Evolutionary conservation across 495 filamentous ascomycete genomes (phyloP), one percentile per base, ranked within the genome.

Genomic region (Aspergillus incahuasiensis): DNA sequence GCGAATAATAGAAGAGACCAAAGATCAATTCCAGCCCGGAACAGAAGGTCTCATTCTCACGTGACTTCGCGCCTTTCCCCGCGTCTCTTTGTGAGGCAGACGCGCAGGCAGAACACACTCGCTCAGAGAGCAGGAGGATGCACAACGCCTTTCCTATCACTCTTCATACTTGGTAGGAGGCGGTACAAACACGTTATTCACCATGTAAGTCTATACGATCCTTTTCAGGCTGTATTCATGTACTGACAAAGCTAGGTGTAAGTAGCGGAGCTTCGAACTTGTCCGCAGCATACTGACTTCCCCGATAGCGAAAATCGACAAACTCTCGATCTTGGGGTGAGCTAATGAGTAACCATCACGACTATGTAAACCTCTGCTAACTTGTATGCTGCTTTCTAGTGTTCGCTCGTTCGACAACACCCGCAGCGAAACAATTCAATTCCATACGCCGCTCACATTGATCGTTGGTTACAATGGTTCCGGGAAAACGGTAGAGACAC

Each of bases 381-480:
- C 24, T 18, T 6, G 9, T 7, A 15, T 24, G 40, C 1, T 15
- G 39, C 13, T 60, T 8, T 55, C 15, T 57, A 90, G 94, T 65
- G 80, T 98, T 61, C 91, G 94, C 56, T 97, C 92, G 51, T 98
- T 98, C 71, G 88, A 89, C 71, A 87, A 89, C 63, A 78, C 74
- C 21, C 74, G 79, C 48, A 83, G 77, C 52, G 85, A 96, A 74
- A 87, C 81, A n/a, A 96, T 98, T 22, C 80, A 88, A 52, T 97
- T 98, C 68, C 79, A 91, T 50, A 86, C 89, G 6, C 94, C 94
- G 15, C 77, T 98, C 30, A 98, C 94, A 7, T 79, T 98, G 48
- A 97, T 98, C 58, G 94, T 98, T 50, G 94, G 94, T 41, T 89
- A 89, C 63, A 98, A 98, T 78, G 94, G 94, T 53, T 96, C 92